A percentile compares a stretch with the other conserved stretches of the same genome.
phyloP scores from a whole-genome alignment of 345 rosid genomes.

The Populus euphratica region DNA sequence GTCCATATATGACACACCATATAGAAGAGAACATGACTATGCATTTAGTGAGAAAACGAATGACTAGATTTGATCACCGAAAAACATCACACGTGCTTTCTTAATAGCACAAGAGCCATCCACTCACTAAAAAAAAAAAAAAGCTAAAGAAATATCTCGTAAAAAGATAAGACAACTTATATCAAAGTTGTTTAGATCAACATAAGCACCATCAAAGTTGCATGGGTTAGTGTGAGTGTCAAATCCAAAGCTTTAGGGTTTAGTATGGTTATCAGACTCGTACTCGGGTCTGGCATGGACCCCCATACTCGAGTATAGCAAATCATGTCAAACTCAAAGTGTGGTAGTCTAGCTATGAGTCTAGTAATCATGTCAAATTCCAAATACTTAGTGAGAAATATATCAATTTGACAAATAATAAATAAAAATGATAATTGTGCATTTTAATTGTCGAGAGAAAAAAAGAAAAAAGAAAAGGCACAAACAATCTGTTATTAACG shows the following conservation, averaged over 20 bases:
- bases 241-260: fast-evolving
- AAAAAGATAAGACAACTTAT: fast-evolving
- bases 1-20: fast-evolving
- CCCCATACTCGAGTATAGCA: fast-evolving
- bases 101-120: fast-evolving
- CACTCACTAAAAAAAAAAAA: too few species aligned
- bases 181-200: fast-evolving
- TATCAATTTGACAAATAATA: too few species aligned
- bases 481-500: too few species aligned
- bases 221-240: fast-evolving
- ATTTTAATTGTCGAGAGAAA: too few species aligned
- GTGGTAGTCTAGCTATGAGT: fast-evolving
- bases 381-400: too few species aligned
- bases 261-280: fast-evolving
- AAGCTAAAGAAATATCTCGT: fast-evolving
- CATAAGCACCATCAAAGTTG: too few species aligned
- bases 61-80: fast-evolving
- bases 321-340: too few species aligned
- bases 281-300: fast-evolving
- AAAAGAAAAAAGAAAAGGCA: too few species aligned
- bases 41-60: fast-evolving
- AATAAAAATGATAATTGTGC: too few species aligned
- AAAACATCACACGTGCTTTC: fast-evolving
- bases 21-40: fast-evolving
- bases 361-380: fast-evolving